Conservation (phyloP, 2,329 filamentous ascomycete genomes). For the Tolypocladium pustulatum region DNA sequence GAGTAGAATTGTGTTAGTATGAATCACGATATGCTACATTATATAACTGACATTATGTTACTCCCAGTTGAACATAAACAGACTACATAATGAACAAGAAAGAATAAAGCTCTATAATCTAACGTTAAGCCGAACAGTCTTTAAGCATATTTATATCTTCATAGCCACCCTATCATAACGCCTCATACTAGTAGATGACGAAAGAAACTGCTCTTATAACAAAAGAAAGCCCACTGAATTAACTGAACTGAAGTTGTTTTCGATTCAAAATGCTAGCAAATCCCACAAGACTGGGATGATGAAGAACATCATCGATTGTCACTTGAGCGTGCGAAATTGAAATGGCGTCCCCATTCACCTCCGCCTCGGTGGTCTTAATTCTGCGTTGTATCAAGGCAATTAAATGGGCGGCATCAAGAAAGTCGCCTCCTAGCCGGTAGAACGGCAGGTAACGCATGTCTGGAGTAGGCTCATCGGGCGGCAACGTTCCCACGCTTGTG, state of each 20-base stretch:
- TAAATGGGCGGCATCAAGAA: not conserved
- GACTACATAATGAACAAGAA: too few relatives aligned
- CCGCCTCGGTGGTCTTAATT: not conserved
- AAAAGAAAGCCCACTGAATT: not conserved
- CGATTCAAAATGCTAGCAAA: not conserved
- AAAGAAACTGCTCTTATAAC: too few relatives aligned
- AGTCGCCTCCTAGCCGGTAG: not conserved
- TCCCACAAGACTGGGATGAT: not conserved
- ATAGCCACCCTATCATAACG: not conserved
- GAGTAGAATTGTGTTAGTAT: too few relatives aligned
- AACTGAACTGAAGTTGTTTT: not conserved
- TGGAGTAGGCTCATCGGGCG: not conserved
- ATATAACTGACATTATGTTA: too few relatives aligned
- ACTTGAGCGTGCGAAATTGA: not conserved
- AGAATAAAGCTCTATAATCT: not conserved
- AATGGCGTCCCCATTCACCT: not conserved
- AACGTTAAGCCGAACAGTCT: not conserved
- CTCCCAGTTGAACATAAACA: too few relatives aligned
- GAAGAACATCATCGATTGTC: not conserved
- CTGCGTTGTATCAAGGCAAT: not conserved
- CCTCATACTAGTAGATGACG: not conserved
- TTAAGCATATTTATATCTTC: not conserved
- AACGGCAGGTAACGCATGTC: not conserved
- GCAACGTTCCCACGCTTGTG: not conserved
- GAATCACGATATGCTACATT: too few relatives aligned